phyloP scores from a whole-genome alignment of 2,329 filamentous ascomycete species.

The Nigrospora osmanthi region DNA sequence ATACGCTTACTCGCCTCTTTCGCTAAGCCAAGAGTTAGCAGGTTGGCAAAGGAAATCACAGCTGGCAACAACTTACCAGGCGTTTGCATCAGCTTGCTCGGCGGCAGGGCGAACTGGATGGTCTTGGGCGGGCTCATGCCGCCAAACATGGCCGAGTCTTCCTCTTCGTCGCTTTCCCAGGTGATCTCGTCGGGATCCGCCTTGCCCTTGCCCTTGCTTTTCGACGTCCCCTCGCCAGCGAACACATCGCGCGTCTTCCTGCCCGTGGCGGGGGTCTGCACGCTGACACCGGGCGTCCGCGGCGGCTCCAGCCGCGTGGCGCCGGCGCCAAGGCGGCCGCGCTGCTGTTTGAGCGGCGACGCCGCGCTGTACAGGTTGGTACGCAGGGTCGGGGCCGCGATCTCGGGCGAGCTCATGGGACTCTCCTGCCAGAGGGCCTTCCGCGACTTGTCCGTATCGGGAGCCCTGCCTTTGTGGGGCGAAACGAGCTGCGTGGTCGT shows the following conservation, averaged over 20 bases:
- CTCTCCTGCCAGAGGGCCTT: constrained; percentile 43
- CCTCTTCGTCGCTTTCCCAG: constrained; percentile 71
- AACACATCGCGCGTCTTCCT: constrained; percentile 44
- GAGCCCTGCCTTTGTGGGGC: constrained; percentile 18
- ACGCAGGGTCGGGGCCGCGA: constrained; percentile 73
- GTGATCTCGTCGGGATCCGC: constrained; percentile 45
- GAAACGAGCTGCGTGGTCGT: constrained; percentile 17
- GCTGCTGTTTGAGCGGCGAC: constrained; percentile 53
- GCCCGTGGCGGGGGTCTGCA: constrained; percentile 63
- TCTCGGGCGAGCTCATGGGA: constrained; percentile 67
- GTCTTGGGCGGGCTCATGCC: constrained; percentile 90
- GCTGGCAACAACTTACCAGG: constrained; percentile 47
- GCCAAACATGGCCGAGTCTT: constrained; percentile 50
- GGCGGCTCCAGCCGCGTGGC: constrained; percentile 35
- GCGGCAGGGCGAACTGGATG: constrained; percentile 76
- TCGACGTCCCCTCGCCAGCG: constrained; percentile 15
- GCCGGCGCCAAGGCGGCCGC: constrained; percentile 29
- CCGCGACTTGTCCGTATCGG: constrained; percentile 23
- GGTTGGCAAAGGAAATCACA: not conserved
- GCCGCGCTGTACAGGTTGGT: constrained; percentile 67
- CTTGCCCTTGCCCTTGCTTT: constrained; percentile 17
- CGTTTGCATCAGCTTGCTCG: constrained; percentile 70
- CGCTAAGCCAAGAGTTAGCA: constrained; percentile 34
- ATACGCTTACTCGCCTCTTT: constrained; percentile 75
- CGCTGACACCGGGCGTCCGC: constrained; percentile 75